phyloP scores from a whole-genome alignment of 371 early-diverging fungal genomes.

The Entomophthora muscae region DNA sequence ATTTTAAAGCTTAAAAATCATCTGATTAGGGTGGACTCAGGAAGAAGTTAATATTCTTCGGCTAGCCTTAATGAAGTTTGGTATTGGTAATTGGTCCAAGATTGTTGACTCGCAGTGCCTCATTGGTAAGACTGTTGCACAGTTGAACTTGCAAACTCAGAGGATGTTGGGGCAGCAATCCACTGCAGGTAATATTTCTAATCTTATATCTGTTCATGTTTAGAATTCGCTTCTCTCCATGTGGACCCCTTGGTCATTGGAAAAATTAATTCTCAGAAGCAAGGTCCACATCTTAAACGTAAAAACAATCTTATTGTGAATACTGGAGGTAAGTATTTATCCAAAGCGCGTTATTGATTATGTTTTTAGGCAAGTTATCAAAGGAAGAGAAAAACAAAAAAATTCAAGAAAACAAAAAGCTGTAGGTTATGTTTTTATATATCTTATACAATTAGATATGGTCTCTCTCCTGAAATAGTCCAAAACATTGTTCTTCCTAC shows the following conservation, averaged over 20 bases:
- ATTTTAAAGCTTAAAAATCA: too few species aligned
- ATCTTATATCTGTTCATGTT: not conserved
- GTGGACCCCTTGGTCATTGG: constrained; percentile 74
- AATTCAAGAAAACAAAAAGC: constrained; percentile 46
- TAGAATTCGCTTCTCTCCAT: constrained; percentile 80
- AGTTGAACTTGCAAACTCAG: constrained; percentile 86
- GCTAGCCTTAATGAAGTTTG: constrained; percentile 70
- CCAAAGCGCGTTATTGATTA: not conserved
- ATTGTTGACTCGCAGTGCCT: constrained; percentile 72
- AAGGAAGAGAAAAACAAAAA: constrained; percentile 51
- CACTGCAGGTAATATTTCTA: constrained; percentile 42
- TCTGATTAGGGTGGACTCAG: constrained; percentile 53
- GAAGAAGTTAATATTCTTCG: constrained; percentile 67
- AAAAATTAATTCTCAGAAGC: constrained; percentile 53
- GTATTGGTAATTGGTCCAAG: constrained; percentile 87
- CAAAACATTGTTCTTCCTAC: not conserved
- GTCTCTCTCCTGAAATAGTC: not conserved
- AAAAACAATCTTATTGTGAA: constrained; percentile 85
- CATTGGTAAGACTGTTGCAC: constrained; percentile 83
- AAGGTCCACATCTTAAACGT: constrained; percentile 62
- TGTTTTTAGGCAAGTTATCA: constrained; percentile 31
- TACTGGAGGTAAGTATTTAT: constrained; percentile 39
- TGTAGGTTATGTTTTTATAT: constrained; percentile 19
- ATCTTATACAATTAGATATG: not conserved
- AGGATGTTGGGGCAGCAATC: constrained; percentile 84